These are phyloP conservation scores for Elongisporangium anandrum DNA, from an alignment of 352 stramenopile genomes.

Conservation along the genomic window DNA sequence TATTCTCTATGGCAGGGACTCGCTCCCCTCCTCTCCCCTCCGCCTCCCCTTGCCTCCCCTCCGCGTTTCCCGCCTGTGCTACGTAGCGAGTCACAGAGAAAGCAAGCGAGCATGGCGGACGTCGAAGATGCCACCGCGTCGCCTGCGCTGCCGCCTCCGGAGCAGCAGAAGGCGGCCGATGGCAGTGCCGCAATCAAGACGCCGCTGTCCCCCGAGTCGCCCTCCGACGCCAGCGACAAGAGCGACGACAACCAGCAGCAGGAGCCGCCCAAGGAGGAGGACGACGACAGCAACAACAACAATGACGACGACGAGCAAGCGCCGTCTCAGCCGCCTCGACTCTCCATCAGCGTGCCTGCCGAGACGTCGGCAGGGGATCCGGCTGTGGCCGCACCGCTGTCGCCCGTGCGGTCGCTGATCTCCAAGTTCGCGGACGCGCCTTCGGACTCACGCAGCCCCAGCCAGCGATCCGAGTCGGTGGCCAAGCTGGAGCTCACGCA, in stretches of 20 bases:
- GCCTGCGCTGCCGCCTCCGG: background rate
- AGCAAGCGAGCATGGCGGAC: background rate
- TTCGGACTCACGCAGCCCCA: slow-evolving; percentile 15
- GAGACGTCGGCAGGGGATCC: background rate
- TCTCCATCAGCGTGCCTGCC: background rate
- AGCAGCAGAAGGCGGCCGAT: background rate
- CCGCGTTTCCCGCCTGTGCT: background rate
- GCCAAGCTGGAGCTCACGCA: slow-evolving; percentile 16
- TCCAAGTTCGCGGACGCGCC: slow-evolving; percentile 29
- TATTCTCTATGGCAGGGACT: background rate
- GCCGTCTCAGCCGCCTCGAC: background rate
- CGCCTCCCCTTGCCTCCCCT: background rate
- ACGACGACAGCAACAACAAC: background rate
- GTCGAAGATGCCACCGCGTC: background rate
- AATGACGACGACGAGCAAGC: background rate
- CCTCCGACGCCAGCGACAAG: background rate
- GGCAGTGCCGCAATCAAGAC: background rate
- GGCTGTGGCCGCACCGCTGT: background rate
- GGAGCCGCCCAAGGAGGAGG: background rate
- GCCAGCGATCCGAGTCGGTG: slow-evolving; percentile 22
- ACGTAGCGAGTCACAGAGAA: background rate
- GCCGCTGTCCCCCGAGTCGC: background rate
- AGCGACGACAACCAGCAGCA: background rate
- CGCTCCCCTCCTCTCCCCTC: background rate
- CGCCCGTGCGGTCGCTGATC: slow-evolving; percentile 15